Percentiles rank a stretch among this genome's conserved stretches.
Evolutionary conservation across 148 eudicot species (phyloP).

Genomic region (Chenopodium album): DNA sequence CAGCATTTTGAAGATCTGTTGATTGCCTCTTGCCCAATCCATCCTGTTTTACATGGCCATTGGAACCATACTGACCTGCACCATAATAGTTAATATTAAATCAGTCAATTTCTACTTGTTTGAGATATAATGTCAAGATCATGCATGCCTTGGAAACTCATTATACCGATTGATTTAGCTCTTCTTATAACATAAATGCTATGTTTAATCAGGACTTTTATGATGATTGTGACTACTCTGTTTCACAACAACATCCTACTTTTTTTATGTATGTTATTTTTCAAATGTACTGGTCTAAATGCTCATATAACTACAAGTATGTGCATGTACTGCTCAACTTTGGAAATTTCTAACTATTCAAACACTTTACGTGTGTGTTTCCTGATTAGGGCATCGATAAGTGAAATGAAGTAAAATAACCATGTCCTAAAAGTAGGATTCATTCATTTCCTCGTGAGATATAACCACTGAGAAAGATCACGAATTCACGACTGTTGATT

Average conservation of each 20-base stretch:
- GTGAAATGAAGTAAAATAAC: too few species aligned
- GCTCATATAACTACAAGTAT: too few species aligned
- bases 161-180: neutral
- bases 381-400: too few species aligned
- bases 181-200: neutral
- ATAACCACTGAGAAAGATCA: neutral
- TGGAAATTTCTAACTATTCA: too few species aligned
- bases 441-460: neutral
- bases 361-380: too few species aligned
- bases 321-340: too few species aligned
- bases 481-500: neutral
- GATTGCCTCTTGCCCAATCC: slow-evolving; percentile 20
- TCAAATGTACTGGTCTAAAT: too few species aligned
- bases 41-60: slow-evolving; percentile 24
- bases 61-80: slow-evolving; percentile 32
- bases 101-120: slow-evolving; percentile 11
- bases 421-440: neutral
- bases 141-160: neutral
- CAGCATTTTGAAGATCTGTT: slow-evolving; percentile 32
- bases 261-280: neutral
- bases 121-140: neutral
- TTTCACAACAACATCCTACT: neutral
- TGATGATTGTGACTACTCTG: neutral
- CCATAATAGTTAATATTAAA: neutral
- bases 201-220: neutral